phyloP scores from a whole-genome alignment of 2,329 filamentous ascomycete genomes.

The Beauveria bassiana region DNA sequence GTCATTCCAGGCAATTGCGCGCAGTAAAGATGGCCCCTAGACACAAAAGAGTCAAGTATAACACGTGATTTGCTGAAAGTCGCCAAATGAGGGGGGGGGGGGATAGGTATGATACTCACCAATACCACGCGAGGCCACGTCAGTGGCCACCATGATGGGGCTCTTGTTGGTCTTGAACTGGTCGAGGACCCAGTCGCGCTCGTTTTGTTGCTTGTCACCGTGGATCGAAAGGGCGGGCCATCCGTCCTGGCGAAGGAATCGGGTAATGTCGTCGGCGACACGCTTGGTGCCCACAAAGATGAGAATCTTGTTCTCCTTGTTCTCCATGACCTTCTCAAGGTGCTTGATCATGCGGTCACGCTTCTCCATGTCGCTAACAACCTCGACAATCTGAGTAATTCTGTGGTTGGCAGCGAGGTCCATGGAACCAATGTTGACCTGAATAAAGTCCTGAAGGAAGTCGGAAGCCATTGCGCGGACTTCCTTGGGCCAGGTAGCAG shows the following conservation, averaged over 20 bases:
- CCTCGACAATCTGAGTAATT: conserved; percentile 96
- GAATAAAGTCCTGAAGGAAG: conserved; percentile 92
- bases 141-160: conserved; percentile 99
- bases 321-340: conserved; percentile 95
- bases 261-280: conserved; percentile 94
- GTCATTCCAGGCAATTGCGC: conserved; percentile 87
- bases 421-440: conserved; percentile 97
- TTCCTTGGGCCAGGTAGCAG: conserved; percentile 98
- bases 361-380: conserved; percentile 95
- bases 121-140: conserved; percentile 99
- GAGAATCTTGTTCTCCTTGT: conserved; percentile 89
- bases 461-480: conserved; percentile 86
- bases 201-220: conserved; percentile 98
- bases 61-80: conserved; percentile 51
- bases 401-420: conserved; percentile 95
- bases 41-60: conserved; percentile 84
- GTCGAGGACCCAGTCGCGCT: conserved; percentile 98
- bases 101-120: conserved; percentile 74
- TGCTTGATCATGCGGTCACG: conserved; percentile 96
- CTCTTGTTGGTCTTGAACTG: conserved; percentile 99
- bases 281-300: conserved; percentile 94
- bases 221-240: conserved; percentile 98
- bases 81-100: conserved; percentile 35
- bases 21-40: conserved; percentile 80
- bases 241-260: conserved; percentile 93